Evolutionary conservation across 2,329 filamentous ascomycete genomes (phyloP).

Genomic region (Drechslera avenae): DNA sequence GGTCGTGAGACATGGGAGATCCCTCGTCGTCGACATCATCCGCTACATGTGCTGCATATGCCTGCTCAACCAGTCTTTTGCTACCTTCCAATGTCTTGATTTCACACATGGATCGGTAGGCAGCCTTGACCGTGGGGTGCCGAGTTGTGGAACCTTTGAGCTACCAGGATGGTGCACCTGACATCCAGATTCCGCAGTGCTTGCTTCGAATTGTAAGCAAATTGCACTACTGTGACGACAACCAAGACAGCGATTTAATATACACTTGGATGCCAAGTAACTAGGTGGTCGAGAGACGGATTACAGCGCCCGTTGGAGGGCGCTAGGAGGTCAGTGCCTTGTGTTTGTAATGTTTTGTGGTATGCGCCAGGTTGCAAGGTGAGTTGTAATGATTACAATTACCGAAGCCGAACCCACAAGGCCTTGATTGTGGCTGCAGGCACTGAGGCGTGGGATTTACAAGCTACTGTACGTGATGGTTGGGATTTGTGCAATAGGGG

Average conservation of each 20-base stretch:
- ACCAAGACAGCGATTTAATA: too few species aligned
- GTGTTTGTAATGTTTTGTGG: too few species aligned
- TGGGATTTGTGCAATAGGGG: constrained; percentile 15
- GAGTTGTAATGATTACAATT: constrained; percentile 5
- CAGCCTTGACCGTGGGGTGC: constrained; percentile 4
- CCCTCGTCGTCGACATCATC: background rate
- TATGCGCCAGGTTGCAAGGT: too few species aligned
- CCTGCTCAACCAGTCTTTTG: background rate
- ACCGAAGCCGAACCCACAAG: too few species aligned
- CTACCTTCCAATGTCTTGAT: background rate
- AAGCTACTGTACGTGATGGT: constrained; percentile 2
- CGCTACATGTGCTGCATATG: background rate
- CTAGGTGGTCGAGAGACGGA: too few species aligned
- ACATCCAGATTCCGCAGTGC: constrained; percentile 2
- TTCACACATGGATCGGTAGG: background rate
- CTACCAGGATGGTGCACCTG: constrained; percentile 5
- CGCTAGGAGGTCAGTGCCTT: too few species aligned
- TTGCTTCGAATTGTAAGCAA: background rate
- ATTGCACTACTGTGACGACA: background rate
- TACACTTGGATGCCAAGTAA: too few species aligned
- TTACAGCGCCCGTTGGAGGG: too few species aligned
- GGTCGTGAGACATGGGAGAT: background rate
- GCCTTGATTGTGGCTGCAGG: background rate
- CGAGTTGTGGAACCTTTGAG: constrained; percentile 3
- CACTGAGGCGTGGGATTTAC: constrained; percentile 2